phyloP scores from a whole-genome alignment of 1,139 yeast genomes.

The Tardiomyces blankii region DNA sequence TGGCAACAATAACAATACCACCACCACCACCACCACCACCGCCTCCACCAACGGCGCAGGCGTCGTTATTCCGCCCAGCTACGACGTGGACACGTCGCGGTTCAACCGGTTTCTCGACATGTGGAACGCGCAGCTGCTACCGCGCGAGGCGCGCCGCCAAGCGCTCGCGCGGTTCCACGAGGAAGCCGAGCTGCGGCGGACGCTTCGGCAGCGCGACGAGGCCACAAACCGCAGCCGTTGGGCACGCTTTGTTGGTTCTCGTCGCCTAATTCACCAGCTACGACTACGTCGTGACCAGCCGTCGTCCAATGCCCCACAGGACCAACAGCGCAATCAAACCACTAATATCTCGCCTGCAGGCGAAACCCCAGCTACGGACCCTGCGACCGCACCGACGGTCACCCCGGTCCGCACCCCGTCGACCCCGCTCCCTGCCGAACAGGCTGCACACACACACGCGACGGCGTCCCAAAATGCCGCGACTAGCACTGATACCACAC shows the following conservation, averaged over 20 bases:
- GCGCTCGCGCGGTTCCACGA: conserved; percentile 22
- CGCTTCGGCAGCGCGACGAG: conserved; percentile 6
- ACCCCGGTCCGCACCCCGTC: too few species aligned
- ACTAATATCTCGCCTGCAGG: too few species aligned
- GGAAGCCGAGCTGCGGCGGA: conserved; percentile 22
- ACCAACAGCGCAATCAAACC: too few species aligned
- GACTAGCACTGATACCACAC: too few species aligned
- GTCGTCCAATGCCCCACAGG: too few species aligned
- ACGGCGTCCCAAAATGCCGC: too few species aligned
- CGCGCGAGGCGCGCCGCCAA: conserved; percentile 21
- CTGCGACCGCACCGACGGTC: too few species aligned
- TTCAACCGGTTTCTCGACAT: conserved; percentile 23
- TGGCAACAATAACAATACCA: too few species aligned
- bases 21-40: background rate
- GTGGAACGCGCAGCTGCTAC: conserved; percentile 26
- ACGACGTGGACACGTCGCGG: conserved; percentile 17
- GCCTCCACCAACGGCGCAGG: conserved; percentile 1
- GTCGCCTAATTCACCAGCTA: background rate
- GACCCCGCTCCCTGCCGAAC: too few species aligned
- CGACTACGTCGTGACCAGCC: background rate
- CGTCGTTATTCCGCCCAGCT: conserved; percentile 15
- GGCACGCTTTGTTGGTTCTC: background rate
- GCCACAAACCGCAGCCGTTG: conserved; percentile 1
- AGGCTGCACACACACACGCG: too few species aligned
- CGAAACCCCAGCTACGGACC: too few species aligned